Conservation (phyloP, 1,139 yeast species). For the Blastobotrys illinoisensis region DNA sequence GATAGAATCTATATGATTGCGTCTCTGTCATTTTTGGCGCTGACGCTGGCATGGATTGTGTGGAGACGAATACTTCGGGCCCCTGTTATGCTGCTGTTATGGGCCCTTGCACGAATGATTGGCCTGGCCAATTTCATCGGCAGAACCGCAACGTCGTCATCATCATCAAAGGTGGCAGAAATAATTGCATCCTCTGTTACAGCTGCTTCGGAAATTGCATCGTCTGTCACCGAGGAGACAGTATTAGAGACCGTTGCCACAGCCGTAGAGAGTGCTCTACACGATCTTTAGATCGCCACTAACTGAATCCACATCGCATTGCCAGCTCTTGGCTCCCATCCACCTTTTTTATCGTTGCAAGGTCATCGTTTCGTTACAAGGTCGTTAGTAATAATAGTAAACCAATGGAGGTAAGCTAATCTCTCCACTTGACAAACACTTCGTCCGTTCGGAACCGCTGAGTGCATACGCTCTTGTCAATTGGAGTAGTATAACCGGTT, state of each 20-base stretch:
- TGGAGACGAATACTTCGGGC: conserved; percentile 57
- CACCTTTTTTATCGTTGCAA: too few relatives aligned
- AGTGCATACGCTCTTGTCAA: conserved; percentile 77
- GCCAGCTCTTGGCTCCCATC: too few relatives aligned
- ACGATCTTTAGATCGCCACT: not conserved
- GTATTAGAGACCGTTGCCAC: not conserved
- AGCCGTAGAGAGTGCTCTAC: not conserved
- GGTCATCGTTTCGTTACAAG: too few relatives aligned
- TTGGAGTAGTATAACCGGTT: conserved; percentile 59
- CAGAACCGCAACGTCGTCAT: not conserved
- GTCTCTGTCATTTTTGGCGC: conserved; percentile 51
- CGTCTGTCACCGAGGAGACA: not conserved
- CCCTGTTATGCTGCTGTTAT: conserved; percentile 52
- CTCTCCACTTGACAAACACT: conserved; percentile 76
- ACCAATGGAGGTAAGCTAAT: conserved; percentile 16
- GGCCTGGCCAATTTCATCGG: conserved; percentile 32
- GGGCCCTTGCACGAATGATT: conserved; percentile 50
- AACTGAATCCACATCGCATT: not conserved
- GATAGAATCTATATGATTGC: conserved; percentile 58
- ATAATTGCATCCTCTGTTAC: not conserved
- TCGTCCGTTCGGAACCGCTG: conserved; percentile 94
- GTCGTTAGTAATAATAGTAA: too few relatives aligned
- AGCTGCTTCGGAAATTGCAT: not conserved
- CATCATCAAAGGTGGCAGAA: not conserved
- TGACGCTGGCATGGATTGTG: conserved; percentile 56